A percentile compares a stretch with the other conserved stretches of the same genome.
phyloP scores from a whole-genome alignment of 768 basidiomycete genomes.

The Lyophyllum shimeji region DNA sequence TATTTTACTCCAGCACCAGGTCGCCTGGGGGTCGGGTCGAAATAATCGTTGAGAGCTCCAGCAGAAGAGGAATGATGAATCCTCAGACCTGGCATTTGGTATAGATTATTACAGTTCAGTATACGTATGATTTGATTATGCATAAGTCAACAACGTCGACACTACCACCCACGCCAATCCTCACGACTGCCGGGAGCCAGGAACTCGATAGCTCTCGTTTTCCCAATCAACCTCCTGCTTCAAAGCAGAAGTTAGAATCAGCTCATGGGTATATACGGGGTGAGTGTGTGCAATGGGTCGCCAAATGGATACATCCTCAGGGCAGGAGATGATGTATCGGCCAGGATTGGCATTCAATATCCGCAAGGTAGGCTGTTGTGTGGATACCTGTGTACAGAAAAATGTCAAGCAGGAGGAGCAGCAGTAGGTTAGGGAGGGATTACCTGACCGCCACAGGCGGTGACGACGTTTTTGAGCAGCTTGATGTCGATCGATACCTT shows the following conservation, averaged over 20 bases:
- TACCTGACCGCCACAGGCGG: conserved; percentile 73
- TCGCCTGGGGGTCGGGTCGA: no score
- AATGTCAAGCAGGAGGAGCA: neutral
- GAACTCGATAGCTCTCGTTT: conserved; percentile 34
- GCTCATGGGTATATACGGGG: conserved; percentile 67
- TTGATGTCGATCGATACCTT: conserved; percentile 58
- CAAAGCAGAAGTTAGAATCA: conserved; percentile 63
- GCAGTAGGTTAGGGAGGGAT: conserved; percentile 12
- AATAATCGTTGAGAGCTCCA: neutral
- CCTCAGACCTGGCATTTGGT: neutral
- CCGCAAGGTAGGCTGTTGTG: conserved; percentile 52
- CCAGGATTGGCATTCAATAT: conserved; percentile 49
- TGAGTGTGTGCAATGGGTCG: conserved; percentile 49
- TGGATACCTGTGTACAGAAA: conserved; percentile 34
- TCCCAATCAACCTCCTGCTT: conserved; percentile 71
- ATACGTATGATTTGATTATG: neutral
- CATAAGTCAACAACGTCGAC: neutral
- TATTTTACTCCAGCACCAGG: conserved; percentile 34
- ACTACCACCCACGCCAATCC: neutral
- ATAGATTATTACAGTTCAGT: neutral
- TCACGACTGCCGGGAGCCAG: conserved; percentile 12
- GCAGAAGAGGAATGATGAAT: no score
- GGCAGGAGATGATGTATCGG: conserved; percentile 66
- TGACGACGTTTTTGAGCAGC: conserved; percentile 67
- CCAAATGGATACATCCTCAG: conserved; percentile 68